Percentiles rank a stretch among this genome's conserved stretches.
Conservation (phyloP, 352 stramenopile genomes). For the Pythium phragmitis region DNA sequence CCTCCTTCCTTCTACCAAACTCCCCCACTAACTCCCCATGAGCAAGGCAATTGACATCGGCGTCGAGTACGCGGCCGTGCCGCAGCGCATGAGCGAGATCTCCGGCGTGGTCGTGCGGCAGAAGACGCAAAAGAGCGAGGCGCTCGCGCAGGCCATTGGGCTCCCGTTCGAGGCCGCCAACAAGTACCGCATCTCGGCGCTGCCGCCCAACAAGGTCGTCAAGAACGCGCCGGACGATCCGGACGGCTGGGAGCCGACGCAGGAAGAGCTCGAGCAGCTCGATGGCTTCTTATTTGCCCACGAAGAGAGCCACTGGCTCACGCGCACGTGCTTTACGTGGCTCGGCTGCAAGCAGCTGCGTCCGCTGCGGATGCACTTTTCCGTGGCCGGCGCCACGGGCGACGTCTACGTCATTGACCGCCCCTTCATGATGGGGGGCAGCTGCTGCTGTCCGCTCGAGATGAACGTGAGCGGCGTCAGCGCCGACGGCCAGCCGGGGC, state of each 20-base stretch:
- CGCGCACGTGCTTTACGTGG: conserved; percentile 34
- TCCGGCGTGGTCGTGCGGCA: conserved; percentile 53
- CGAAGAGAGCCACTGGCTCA: conserved; percentile 40
- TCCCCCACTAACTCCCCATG: conserved; percentile 2
- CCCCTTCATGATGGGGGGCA: conserved; percentile 36
- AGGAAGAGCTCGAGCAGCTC: conserved; percentile 45
- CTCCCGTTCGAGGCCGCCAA: conserved; percentile 58
- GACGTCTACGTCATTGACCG: conserved; percentile 54
- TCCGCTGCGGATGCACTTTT: conserved; percentile 48
- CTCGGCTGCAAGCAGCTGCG: conserved; percentile 41
- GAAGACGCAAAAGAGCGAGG: conserved; percentile 45
- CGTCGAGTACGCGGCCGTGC: conserved; percentile 29
- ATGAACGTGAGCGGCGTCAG: conserved; percentile 39
- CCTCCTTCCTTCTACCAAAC: not conserved
- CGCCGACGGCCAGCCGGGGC: conserved; percentile 12
- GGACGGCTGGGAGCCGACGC: conserved; percentile 44
- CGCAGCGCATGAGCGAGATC: conserved; percentile 36
- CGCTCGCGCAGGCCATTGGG: conserved; percentile 47
- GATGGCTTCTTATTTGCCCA: conserved; percentile 48
- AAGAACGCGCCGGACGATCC: conserved; percentile 47
- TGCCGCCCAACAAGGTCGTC: conserved; percentile 49
- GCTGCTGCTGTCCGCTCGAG: conserved; percentile 40
- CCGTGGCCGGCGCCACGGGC: conserved; percentile 33
- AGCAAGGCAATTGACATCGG: conserved; percentile 17
- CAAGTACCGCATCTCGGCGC: conserved; percentile 51